Evolutionary conservation across 2,329 filamentous ascomycete species (phyloP), one percentile per base, ranked within the genome.

Genomic region (Fusarium decemcellulare): DNA sequence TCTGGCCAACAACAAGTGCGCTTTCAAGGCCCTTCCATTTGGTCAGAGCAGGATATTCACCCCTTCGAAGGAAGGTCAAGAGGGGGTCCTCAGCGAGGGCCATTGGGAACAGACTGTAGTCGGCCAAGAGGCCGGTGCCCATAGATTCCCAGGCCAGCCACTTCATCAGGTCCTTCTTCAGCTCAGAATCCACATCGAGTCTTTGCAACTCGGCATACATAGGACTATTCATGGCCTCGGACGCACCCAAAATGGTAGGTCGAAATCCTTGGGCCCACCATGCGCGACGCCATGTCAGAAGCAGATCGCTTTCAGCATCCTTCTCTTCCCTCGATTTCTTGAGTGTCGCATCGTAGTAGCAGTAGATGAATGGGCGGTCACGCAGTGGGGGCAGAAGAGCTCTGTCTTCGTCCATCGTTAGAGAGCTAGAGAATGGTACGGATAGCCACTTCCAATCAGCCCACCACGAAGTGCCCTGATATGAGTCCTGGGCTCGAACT

Each of bases 181-280:
- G 79, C 2, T 82, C 83, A 0, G 85, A 77, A n/a, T 90, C 85
- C 32, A 94, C 75, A n/a, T 88, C 82, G 61, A 89, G 79, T 36
- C 79, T 79, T 78, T 94, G 91, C 56, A 97, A 82, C 56, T 90
- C 85, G 70, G 90, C 85, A 77, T 95, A 97, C 18, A 93, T 81
- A 1, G 93, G 93, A 76, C 97, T 96, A 75, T 90, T 90, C 85
- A 91, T 92, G 16, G 95, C 94, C 77, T 98, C 95, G 1, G 88
- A 89, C 15, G 90, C 87, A 53, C 92, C 91, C 59, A 98, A 81
- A 42, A 98, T 92, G 8, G 96, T 86, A 0, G 96, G 95, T 67
- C 87, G 90, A 81, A 98, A 98, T 11, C 95, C 96, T 74, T 97
- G 90, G 0, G 95, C 94, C 93, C 94, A 98, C 94, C 95, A 98